Percentiles rank a stretch among this genome's conserved stretches.
phyloP scores from a whole-genome alignment of 2,329 filamentous ascomycete species.

The Talaromyces rugulosus region DNA sequence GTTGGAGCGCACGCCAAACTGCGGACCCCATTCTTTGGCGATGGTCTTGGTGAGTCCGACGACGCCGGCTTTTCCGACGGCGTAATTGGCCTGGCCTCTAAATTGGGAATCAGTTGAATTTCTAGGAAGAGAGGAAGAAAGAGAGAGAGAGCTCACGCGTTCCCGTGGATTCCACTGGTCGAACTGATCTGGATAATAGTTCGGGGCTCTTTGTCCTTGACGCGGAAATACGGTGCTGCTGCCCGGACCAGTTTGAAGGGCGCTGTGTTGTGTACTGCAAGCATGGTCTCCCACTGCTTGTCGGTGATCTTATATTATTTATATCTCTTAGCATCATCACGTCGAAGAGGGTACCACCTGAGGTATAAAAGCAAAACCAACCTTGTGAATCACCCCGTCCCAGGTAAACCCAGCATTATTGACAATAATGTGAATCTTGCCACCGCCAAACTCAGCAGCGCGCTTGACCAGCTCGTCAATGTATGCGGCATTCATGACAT shows the following conservation, averaged over 20 bases:
- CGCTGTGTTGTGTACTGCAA: slow-evolving; percentile 76
- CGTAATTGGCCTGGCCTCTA: slow-evolving; percentile 80
- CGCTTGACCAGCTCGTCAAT: slow-evolving; percentile 67
- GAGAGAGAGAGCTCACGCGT: slow-evolving; percentile 48
- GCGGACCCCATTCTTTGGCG: slow-evolving; percentile 85
- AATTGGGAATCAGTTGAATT: background rate
- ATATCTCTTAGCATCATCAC: background rate
- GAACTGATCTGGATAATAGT: slow-evolving; percentile 80
- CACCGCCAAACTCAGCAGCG: slow-evolving; percentile 73
- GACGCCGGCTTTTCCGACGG: slow-evolving; percentile 78
- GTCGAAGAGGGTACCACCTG: too few species aligned
- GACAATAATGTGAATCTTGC: slow-evolving; percentile 87
- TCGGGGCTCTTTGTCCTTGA: slow-evolving; percentile 74
- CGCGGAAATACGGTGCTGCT: slow-evolving; percentile 80
- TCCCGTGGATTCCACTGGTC: slow-evolving; percentile 78
- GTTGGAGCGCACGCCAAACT: slow-evolving; percentile 77
- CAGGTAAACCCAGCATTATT: slow-evolving; percentile 92
- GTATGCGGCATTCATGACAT: slow-evolving; percentile 69
- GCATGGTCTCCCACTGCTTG: slow-evolving; percentile 86
- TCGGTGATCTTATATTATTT: slow-evolving; percentile 64
- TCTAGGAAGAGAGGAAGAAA: background rate
- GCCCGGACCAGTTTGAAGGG: slow-evolving; percentile 79
- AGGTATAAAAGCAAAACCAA: too few species aligned
- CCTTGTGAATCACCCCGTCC: slow-evolving; percentile 88
- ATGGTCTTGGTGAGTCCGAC: slow-evolving; percentile 82